A percentile compares a stretch with the other conserved stretches of the same genome.
These are phyloP conservation scores for Microbotryomycetes sp. DNA, from an alignment of 1,284 basidiomycete genomes.

Conservation along the genomic window DNA sequence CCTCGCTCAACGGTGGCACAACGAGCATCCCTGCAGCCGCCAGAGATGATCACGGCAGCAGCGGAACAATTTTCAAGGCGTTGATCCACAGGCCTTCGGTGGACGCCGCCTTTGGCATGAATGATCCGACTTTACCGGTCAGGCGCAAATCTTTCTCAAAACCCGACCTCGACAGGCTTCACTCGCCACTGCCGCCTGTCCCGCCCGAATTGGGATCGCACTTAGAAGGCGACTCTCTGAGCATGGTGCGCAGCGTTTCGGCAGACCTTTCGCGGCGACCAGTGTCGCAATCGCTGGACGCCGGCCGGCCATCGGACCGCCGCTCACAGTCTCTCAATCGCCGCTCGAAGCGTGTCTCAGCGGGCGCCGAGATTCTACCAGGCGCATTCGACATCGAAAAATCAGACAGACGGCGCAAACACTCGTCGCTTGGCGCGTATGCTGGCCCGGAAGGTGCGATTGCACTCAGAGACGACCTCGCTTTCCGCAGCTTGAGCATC, in stretches of 20 bases:
- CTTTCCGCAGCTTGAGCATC: neutral
- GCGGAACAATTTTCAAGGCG: neutral
- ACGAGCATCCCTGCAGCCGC: neutral
- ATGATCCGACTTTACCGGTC: neutral
- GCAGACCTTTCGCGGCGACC: neutral
- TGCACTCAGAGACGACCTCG: neutral
- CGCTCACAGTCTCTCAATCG: neutral
- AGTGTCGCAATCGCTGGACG: too few species aligned
- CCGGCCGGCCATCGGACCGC: too few species aligned
- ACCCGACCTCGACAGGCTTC: neutral
- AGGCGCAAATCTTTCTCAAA: neutral
- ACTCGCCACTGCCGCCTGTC: neutral
- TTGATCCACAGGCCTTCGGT: neutral
- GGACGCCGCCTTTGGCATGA: neutral
- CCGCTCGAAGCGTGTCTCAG: neutral
- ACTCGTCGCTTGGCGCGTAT: neutral
- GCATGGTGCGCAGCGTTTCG: neutral
- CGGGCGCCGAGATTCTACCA: neutral
- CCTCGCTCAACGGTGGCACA: neutral
- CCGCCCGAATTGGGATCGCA: neutral
- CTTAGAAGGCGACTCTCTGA: neutral
- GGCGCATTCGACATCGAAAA: neutral
- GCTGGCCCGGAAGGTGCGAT: neutral
- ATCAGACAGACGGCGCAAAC: neutral
- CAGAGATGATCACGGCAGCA: neutral